phyloP scores from a whole-genome alignment of 306 rosid genomes.

The Casuarina equisetifolia region DNA sequence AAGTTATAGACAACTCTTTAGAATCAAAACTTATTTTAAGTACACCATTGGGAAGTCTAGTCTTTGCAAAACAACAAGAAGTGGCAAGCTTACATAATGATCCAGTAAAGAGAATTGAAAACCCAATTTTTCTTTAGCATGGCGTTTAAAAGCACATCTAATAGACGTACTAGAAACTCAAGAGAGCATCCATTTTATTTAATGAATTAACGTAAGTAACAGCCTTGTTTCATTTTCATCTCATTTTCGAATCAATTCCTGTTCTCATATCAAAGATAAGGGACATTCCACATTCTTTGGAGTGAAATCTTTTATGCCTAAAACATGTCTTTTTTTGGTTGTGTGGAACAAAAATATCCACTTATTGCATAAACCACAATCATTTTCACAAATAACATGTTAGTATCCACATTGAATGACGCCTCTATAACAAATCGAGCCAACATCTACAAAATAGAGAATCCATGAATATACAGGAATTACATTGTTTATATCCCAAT shows the following conservation, averaged over 20 bases:
- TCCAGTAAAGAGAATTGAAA: not conserved
- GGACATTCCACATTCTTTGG: not conserved
- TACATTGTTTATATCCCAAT: not conserved
- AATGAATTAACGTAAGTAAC: not conserved
- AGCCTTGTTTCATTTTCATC: not conserved
- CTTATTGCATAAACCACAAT: not conserved
- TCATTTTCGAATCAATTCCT: not conserved
- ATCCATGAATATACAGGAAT: not conserved
- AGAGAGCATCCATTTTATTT: not conserved
- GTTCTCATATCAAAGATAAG: not conserved
- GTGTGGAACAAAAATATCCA: constrained; percentile 6
- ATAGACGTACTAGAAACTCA: not conserved
- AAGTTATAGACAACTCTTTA: constrained; percentile 4
- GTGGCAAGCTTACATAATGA: not conserved
- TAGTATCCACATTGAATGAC: constrained; percentile 27
- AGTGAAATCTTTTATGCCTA: not conserved
- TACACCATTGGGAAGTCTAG: not conserved
- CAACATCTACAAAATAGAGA: constrained; percentile 59
- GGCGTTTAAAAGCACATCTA: not conserved
- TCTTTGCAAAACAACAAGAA: not conserved
- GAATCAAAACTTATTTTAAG: not conserved
- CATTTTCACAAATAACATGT: not conserved
- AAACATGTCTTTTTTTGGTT: not conserved
- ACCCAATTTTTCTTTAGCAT: not conserved
- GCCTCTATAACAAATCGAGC: constrained; percentile 99